Evolutionary conservation across 352 stramenopile species (phyloP).

Genomic region (Phytophthora capsici): DNA sequence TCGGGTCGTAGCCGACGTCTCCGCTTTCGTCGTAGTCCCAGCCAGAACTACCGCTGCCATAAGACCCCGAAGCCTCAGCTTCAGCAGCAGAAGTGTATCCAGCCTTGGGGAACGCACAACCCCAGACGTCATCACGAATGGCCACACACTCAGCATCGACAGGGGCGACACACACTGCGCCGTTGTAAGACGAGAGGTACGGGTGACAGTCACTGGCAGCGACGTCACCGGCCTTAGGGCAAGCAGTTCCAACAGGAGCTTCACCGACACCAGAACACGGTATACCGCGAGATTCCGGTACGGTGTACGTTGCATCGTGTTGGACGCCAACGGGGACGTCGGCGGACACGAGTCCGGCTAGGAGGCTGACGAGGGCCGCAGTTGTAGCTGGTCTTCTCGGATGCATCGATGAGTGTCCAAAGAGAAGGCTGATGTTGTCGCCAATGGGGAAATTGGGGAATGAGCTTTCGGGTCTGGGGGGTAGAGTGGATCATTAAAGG

Average conservation of each 20-base stretch:
- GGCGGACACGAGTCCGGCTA: not conserved
- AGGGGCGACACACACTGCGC: not conserved
- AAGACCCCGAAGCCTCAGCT: not conserved
- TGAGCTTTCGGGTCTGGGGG: too few species aligned
- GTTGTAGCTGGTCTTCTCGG: too few species aligned
- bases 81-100: conserved; percentile 17
- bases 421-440: not conserved
- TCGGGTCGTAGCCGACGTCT: too few species aligned
- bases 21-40: not conserved
- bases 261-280: not conserved
- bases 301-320: not conserved
- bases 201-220: not conserved
- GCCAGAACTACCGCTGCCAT: not conserved
- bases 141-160: conserved; percentile 5
- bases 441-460: too few species aligned
- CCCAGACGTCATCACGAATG: not conserved
- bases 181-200: not conserved
- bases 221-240: not conserved
- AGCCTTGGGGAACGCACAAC: conserved; percentile 9
- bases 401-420: too few species aligned
- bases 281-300: not conserved
- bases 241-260: not conserved
- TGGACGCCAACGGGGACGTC: not conserved
- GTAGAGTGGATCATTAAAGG: too few species aligned
- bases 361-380: not conserved